phyloP scores from a whole-genome alignment of 345 rosid genomes.

The Eucalyptus erythrocorys region DNA sequence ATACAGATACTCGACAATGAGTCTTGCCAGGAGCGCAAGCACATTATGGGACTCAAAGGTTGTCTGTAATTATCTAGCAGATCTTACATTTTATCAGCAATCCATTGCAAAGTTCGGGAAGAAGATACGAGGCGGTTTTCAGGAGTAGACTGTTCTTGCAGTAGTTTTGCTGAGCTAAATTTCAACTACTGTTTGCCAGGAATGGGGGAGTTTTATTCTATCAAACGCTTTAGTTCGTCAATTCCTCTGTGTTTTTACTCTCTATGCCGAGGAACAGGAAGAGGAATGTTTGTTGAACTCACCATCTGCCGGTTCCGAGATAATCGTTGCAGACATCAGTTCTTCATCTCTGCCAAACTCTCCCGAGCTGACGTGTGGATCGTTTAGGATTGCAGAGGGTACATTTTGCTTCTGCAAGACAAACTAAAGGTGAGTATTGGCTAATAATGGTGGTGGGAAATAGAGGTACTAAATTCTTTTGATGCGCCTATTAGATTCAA shows the following conservation, averaged over 20 bases:
- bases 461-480: not conserved
- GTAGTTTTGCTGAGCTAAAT: not conserved
- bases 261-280: not conserved
- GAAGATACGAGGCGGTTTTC: not conserved
- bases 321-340: not conserved
- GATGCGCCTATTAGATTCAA: not conserved
- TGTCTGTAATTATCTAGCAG: not conserved
- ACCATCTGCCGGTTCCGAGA: constrained; percentile 8
- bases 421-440: not conserved
- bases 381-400: constrained; percentile 2
- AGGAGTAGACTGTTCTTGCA: not conserved
- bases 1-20: not conserved
- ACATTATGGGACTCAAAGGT: not conserved
- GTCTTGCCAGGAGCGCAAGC: not conserved
- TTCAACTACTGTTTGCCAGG: not conserved
- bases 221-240: not conserved
- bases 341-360: not conserved
- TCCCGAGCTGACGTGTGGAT: constrained; percentile 11
- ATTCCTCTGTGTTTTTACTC: not conserved
- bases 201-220: not conserved
- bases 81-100: not conserved
- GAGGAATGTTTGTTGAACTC: not conserved
- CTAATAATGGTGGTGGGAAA: not conserved
- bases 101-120: not conserved
- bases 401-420: constrained; percentile 14